phyloP scores from a whole-genome alignment of 139 green algal genomes.

The Zygnema circumcarinatum region DNA sequence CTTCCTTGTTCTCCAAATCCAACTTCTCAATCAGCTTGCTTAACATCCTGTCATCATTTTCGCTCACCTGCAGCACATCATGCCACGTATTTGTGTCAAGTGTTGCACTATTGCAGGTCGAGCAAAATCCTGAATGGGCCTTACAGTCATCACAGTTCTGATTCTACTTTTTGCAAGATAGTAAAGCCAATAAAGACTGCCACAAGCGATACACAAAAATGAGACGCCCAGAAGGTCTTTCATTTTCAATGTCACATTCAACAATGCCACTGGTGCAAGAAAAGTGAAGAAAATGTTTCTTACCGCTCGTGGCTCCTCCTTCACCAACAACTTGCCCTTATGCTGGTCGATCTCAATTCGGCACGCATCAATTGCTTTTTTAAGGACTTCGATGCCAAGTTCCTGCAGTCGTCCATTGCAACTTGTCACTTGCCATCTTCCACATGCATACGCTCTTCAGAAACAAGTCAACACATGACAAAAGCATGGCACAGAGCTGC shows the following conservation, averaged over 20 bases:
- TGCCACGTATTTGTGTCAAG: background rate
- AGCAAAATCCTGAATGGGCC: background rate
- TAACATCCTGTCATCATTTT: slow-evolving; percentile 89
- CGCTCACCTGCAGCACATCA: slow-evolving; percentile 80
- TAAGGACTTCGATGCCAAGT: slow-evolving; percentile 73
- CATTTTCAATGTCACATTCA: too few relatives aligned
- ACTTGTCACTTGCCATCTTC: too few relatives aligned
- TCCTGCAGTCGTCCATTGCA: slow-evolving; percentile 46
- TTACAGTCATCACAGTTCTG: background rate
- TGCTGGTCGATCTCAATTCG: slow-evolving; percentile 76
- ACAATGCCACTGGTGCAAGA: too few relatives aligned
- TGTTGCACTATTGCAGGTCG: background rate
- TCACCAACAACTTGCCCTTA: slow-evolving; percentile 90
- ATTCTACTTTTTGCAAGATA: background rate
- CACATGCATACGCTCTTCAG: background rate
- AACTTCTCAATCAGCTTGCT: slow-evolving; percentile 86
- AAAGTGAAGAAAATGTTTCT: too few relatives aligned
- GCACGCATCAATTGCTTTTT: slow-evolving; percentile 78
- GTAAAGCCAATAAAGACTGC: background rate
- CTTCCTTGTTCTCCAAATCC: slow-evolving; percentile 69
- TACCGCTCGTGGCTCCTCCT: slow-evolving; percentile 86
- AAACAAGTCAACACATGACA: background rate
- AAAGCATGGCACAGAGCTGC: slow-evolving; percentile 23
- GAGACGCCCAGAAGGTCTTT: too few relatives aligned
- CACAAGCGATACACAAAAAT: too few relatives aligned